Evolutionary conservation across 1,284 basidiomycete species (phyloP), one percentile per base, ranked within the genome.

Genomic region (Athelia sp.): DNA sequence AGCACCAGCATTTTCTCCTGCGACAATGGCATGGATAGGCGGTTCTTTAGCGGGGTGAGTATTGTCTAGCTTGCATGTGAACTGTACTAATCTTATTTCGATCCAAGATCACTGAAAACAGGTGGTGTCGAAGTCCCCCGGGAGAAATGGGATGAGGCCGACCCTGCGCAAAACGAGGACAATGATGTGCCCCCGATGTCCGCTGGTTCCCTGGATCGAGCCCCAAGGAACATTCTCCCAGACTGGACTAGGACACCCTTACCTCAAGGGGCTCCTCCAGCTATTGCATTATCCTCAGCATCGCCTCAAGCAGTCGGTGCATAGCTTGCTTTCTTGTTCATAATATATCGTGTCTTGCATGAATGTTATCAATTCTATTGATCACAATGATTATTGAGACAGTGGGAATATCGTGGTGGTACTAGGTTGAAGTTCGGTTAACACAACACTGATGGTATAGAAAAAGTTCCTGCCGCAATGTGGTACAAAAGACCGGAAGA

Each of bases 21-120:
- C 83, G 1, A 74, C 83, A 31, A 74, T 94, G 65, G 78, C 87
- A 0, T 98, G 94, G 93, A 83, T 98, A n/a, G 94, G 94, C 2
- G 94, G 91, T 0, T 93, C 90, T 31, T 67, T 98, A 14, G 90
- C 93, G 2, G 95, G 94, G 87, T 92, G 65, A 57, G 84, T n/a
- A 22, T 22, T 44, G 6, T 22, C 9, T 21, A 44, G 23, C 23
- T 26, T 13, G 26, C 26, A 29, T 29, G 4, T 29, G 6, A 29
- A 13, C 26, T 13, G 13, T 6, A 29, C 26, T 35, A 42, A 50
- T 50, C 35, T 38, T 38, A 35, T 24, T 48, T 56, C 19, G 55
- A 45, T 21, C 52, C 43, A 36, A 35, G 24, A 35, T 45, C 88
- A 11, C 71, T 97, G 47, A 95, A 96, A 67, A 91, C 85, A 0